A percentile compares a stretch with the other conserved stretches of the same genome.
These are phyloP conservation scores for Arachis monticola DNA, from an alignment of 331 rosid species.

Conservation along the genomic window DNA sequence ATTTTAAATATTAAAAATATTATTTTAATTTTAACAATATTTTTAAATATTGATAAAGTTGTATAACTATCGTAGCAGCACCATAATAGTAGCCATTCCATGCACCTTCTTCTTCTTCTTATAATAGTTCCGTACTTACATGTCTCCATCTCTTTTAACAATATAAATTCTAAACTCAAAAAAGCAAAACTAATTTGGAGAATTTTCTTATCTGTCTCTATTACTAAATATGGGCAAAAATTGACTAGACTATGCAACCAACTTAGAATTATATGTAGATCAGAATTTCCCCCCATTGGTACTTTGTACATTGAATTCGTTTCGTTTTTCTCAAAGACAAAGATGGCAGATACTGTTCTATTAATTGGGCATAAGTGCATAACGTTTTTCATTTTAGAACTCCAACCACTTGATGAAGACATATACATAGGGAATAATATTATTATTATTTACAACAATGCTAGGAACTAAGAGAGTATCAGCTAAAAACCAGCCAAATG, in stretches of 20 bases:
- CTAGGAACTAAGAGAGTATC: too few species aligned
- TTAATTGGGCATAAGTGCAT: conserved; percentile 10
- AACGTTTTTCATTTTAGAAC: conserved; percentile 34
- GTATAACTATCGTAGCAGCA: too few species aligned
- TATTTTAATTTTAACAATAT: too few species aligned
- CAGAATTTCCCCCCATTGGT: conserved; percentile 37
- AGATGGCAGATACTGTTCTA: conserved; percentile 40
- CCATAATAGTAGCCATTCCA: too few species aligned
- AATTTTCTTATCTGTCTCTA: conserved; percentile 35
- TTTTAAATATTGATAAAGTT: too few species aligned
- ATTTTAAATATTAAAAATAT: too few species aligned
- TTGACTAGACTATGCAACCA: conserved; percentile 52
- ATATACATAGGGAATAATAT: conserved; percentile 36
- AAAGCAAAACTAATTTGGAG: conserved; percentile 40
- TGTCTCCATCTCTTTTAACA: conserved; percentile 27
- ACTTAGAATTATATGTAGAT: conserved; percentile 24
- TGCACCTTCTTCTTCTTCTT: conserved; percentile 40
- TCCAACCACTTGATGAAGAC: conserved; percentile 44
- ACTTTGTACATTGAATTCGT: conserved; percentile 31
- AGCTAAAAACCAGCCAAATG: too few species aligned
- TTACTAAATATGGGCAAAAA: conserved; percentile 40
- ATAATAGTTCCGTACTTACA: conserved; percentile 40
- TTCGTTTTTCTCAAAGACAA: conserved; percentile 32
- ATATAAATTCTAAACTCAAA: too few species aligned
- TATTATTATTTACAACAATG: too few species aligned